Evolutionary conservation across 495 filamentous ascomycete species (phyloP).

Genomic region (Penicillium tannophilum): DNA sequence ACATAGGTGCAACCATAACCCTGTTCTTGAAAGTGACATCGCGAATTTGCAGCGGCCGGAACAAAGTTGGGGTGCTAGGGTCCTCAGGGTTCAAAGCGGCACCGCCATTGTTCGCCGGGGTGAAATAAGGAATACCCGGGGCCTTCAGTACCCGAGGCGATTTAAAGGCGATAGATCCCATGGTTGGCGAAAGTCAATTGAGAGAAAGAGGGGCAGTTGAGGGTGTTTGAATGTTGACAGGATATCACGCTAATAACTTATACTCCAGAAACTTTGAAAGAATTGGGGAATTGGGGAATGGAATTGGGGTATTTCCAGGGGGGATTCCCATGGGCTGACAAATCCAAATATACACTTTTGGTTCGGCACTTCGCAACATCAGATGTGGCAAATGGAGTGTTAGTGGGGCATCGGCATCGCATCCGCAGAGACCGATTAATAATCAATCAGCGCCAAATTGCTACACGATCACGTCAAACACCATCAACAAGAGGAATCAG

Average conservation of each 20-base stretch:
- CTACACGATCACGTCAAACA: not conserved
- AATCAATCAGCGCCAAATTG: no score
- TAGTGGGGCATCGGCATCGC: no score
- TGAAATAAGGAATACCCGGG: slow-evolving; percentile 54
- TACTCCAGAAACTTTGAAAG: not conserved
- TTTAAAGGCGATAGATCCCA: slow-evolving; percentile 21
- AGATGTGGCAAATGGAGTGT: not conserved
- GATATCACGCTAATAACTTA: not conserved
- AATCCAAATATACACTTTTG: not conserved
- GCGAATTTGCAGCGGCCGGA: slow-evolving; percentile 66
- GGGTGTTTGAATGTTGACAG: not conserved
- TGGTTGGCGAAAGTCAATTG: slow-evolving; percentile 4
- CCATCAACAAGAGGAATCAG: not conserved
- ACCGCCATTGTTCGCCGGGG: slow-evolving; percentile 58
- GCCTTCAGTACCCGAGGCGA: slow-evolving; percentile 24
- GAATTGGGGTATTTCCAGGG: not conserved
- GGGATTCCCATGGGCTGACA: not conserved
- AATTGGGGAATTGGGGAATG: not conserved
- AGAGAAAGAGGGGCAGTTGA: not conserved
- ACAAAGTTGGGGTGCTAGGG: slow-evolving; percentile 59
- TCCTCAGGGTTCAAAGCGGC: slow-evolving; percentile 46
- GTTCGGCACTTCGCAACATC: not conserved
- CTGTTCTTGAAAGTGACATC: slow-evolving; percentile 73
- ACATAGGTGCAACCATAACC: slow-evolving; percentile 58
- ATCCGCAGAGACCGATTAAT: not conserved